Percentiles rank a stretch among this genome's conserved stretches.
Evolutionary conservation across 164 flowering plant species (phyloP).

Genomic region (Buxus sempervirens): DNA sequence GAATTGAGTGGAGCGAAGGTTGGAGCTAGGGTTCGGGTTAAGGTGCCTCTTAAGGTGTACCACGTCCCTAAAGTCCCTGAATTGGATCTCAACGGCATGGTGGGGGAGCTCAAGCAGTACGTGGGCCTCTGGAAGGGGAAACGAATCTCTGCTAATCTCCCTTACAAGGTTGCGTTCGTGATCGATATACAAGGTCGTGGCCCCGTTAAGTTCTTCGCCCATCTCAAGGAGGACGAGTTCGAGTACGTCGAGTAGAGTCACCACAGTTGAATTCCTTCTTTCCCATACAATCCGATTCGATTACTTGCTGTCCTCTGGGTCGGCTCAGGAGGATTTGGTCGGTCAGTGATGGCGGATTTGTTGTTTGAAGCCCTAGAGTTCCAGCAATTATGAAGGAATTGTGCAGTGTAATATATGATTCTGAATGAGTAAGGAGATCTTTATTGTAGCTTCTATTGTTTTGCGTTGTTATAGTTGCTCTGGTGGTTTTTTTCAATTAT

Average conservation of each 20-base stretch:
- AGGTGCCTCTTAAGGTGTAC: slow-evolving; percentile 68
- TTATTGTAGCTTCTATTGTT: too few relatives aligned
- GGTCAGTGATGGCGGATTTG: too few relatives aligned
- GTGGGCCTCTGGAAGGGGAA: slow-evolving; percentile 82
- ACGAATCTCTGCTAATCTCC: slow-evolving; percentile 70
- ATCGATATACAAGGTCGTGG: slow-evolving; percentile 45
- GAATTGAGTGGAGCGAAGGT: slow-evolving; percentile 21
- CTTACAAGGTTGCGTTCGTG: slow-evolving; percentile 69
- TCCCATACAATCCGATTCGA: too few relatives aligned
- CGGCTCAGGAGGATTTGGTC: too few relatives aligned
- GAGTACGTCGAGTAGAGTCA: slow-evolving; percentile 29
- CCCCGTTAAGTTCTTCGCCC: slow-evolving; percentile 64
- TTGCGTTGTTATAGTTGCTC: too few relatives aligned
- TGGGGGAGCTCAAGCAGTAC: slow-evolving; percentile 65
- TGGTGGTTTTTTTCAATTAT: too few relatives aligned
- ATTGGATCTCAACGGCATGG: slow-evolving; percentile 59
- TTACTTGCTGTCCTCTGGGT: too few relatives aligned
- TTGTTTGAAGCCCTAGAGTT: too few relatives aligned
- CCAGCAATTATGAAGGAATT: too few relatives aligned
- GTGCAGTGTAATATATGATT: too few relatives aligned
- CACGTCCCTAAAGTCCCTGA: slow-evolving; percentile 76
- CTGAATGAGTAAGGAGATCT: too few relatives aligned
- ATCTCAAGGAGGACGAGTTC: slow-evolving; percentile 87
- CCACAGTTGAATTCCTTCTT: too few relatives aligned
- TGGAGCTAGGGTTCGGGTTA: slow-evolving; percentile 76